phyloP scores from a whole-genome alignment of 495 filamentous ascomycete species.

The Penicillium coprophilum region DNA sequence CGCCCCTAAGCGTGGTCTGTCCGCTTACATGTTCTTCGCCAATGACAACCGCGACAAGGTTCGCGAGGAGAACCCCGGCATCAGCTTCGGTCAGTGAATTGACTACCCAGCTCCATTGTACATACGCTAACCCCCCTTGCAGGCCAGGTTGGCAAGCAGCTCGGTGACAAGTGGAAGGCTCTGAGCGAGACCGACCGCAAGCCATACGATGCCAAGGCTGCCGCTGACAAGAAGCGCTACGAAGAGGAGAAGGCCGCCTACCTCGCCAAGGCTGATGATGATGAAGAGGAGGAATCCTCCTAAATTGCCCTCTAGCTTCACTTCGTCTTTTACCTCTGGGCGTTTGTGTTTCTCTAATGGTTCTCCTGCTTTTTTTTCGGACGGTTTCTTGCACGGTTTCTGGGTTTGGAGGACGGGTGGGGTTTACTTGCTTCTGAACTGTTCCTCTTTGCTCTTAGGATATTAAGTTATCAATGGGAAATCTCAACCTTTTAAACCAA shows the following conservation, averaged over 20 bases:
- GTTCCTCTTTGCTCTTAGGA: slow-evolving; percentile 22
- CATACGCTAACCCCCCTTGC: slow-evolving; percentile 19
- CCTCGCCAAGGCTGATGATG: slow-evolving; percentile 52
- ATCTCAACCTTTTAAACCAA: slow-evolving; percentile 28
- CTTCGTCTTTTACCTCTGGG: slow-evolving; percentile 34
- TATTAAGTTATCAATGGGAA: slow-evolving; percentile 37
- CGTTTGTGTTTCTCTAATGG: slow-evolving; percentile 43
- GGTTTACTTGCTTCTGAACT: slow-evolving; percentile 41
- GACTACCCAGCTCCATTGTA: slow-evolving; percentile 1
- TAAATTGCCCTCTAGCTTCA: slow-evolving; percentile 31
- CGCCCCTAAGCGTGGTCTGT: slow-evolving; percentile 97
- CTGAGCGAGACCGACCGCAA: slow-evolving; percentile 82
- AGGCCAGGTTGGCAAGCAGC: slow-evolving; percentile 96
- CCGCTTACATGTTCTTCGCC: slow-evolving; percentile 99
- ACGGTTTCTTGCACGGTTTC: slow-evolving; percentile 34
- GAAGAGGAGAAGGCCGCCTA: slow-evolving; percentile 96
- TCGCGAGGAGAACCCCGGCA: slow-evolving; percentile 96
- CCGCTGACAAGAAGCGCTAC: slow-evolving; percentile 95
- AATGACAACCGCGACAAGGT: slow-evolving; percentile 98
- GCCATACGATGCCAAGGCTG: slow-evolving; percentile 95
- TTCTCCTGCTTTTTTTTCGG: slow-evolving; percentile 27
- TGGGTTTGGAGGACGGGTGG: slow-evolving; percentile 45
- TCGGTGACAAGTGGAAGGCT: slow-evolving; percentile 98
- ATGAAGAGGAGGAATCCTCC: slow-evolving; percentile 56
- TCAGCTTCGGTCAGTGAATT: slow-evolving; percentile 77